Evolutionary conservation across 768 basidiomycete species (phyloP).

Genomic region (Rhizopogon rudus): DNA sequence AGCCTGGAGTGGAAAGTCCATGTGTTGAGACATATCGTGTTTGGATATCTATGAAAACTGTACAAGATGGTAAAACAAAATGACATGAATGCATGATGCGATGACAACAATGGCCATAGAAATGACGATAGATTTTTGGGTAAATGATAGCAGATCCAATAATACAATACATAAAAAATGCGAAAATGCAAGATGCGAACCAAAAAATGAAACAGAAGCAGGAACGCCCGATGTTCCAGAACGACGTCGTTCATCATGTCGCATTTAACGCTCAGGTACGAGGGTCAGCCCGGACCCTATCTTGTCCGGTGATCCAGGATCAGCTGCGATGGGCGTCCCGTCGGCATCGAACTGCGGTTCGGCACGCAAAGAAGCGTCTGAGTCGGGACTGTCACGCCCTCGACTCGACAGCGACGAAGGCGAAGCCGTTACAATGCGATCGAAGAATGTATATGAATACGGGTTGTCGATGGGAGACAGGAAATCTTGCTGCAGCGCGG

Average conservation of each 20-base stretch:
- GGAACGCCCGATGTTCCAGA: too few species aligned
- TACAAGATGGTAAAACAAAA: neutral
- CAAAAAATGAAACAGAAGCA: too few species aligned
- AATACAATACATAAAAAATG: conserved; percentile 1
- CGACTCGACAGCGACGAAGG: conserved; percentile 32
- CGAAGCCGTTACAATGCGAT: conserved; percentile 32
- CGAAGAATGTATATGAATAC: conserved; percentile 36
- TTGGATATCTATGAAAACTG: neutral
- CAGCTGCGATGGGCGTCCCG: conserved; percentile 30
- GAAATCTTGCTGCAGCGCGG: conserved; percentile 15
- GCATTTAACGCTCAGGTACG: conserved; percentile 40
- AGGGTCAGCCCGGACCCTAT: conserved; percentile 32
- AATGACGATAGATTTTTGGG: neutral
- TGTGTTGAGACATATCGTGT: too few species aligned
- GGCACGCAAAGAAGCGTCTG: conserved; percentile 7
- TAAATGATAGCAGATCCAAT: neutral
- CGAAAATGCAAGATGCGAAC: neutral
- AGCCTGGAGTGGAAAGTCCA: too few species aligned
- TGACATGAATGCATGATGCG: neutral
- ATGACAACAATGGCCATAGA: neutral
- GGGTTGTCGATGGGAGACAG: conserved; percentile 16
- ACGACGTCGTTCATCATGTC: neutral
- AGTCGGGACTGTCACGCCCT: conserved; percentile 17
- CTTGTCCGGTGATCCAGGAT: conserved; percentile 43
- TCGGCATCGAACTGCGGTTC: conserved; percentile 37